Percentiles rank a stretch among this genome's conserved stretches.
These are phyloP conservation scores for Apiotrichum veenhuisii DNA, from an alignment of 1,284 basidiomycete species.

Conservation along the genomic window DNA sequence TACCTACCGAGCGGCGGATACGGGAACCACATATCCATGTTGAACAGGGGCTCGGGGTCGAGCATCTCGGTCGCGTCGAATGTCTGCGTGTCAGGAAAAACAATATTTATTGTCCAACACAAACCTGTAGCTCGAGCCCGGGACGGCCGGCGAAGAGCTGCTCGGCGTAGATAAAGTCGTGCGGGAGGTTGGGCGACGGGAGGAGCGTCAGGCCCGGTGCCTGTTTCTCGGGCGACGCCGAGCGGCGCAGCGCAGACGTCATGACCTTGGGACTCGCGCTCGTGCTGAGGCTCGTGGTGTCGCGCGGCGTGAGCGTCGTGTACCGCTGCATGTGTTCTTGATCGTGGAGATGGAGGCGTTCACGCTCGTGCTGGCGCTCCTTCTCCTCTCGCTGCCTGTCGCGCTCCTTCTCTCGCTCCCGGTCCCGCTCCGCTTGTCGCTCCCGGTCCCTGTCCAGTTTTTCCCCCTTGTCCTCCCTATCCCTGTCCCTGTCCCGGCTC, in stretches of 20 bases:
- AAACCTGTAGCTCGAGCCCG: neutral
- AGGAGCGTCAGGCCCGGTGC: neutral
- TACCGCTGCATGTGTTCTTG: too few species aligned
- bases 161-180: constrained; percentile 42
- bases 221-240: neutral
- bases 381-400: too few species aligned
- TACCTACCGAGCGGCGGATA: constrained; percentile 33
- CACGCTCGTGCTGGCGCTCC: too few species aligned
- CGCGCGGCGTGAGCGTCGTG: neutral
- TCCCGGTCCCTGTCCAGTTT: too few species aligned
- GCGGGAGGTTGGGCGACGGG: neutral
- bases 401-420: too few species aligned
- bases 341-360: too few species aligned
- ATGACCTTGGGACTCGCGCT: too few species aligned
- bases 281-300: neutral
- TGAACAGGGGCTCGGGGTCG: constrained; percentile 19
- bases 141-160: constrained; percentile 24
- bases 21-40: constrained; percentile 37
- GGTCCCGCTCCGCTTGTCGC: too few species aligned
- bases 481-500: neutral
- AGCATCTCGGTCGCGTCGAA: neutral
- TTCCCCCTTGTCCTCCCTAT: neutral
- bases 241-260: too few species aligned
- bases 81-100: neutral
- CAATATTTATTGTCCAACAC: neutral